Conservation (phyloP, 768 basidiomycete species). For the Suillus hirtellus region DNA sequence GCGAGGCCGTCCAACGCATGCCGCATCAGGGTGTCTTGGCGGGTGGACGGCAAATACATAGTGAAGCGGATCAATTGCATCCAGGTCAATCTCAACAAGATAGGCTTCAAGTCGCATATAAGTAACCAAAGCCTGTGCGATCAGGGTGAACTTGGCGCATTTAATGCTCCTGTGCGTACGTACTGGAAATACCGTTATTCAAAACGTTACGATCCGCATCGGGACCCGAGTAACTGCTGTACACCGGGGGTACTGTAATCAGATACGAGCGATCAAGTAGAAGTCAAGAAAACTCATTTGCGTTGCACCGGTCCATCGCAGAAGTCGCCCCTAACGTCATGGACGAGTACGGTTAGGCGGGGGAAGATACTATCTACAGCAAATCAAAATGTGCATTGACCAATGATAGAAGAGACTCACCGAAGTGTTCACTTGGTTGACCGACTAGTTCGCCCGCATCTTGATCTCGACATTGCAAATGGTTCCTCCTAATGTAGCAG, state of each 20-base stretch:
- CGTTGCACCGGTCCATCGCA: background rate
- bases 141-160: background rate
- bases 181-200: background rate
- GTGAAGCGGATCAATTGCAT: background rate
- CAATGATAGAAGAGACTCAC: background rate
- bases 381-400: background rate
- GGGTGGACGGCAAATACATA: background rate
- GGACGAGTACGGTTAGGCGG: background rate
- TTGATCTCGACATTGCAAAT: background rate
- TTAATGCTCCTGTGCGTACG: background rate
- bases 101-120: background rate
- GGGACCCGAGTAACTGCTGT: background rate
- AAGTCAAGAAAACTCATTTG: background rate
- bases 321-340: background rate
- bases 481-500: background rate
- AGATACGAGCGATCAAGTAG: background rate
- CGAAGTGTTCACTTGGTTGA: background rate
- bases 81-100: background rate
- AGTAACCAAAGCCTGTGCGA: background rate
- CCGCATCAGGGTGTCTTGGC: background rate
- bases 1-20: background rate
- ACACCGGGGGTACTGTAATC: too few relatives aligned
- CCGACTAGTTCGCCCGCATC: background rate
- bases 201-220: background rate
- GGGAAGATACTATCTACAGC: background rate